Evolutionary conservation across 305 asterid genomes (phyloP), one percentile per base, ranked within the genome.

Genomic region (Fraxinus baroniana): DNA sequence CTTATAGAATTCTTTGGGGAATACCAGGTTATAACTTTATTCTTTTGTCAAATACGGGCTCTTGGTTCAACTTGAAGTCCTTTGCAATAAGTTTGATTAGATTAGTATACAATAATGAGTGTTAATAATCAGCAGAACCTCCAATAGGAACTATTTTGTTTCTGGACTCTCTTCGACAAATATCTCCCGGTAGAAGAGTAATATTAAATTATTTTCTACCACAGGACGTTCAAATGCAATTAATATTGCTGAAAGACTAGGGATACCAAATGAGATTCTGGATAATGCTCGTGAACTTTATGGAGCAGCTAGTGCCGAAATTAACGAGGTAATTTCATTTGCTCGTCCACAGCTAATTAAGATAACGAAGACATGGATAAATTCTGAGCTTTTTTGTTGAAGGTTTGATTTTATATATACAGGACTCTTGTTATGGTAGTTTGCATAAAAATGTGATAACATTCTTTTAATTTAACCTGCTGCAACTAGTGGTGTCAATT

Each of bases 181-280:
- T 35, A 77, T 79, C 73, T 77, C 81, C 62, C 52, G 73, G 79
- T 70, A 33, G 76, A 32, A 71, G 76, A 6, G 44, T 71, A 32
- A 79, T 64, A 28, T 60, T 57, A 32, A 26, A 78, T 82, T 79
- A n/a, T 76, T 68, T 86, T 70, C 80, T 20, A 82, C 26, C 85
- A 82, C 90, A 96, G 99, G 99, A 57, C 94, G 97, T 39, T 97
- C 99, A 84, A 97, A 97, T 91, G 99, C 99, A 80, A 97, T 97
- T 80, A 92, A 91, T 89, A 91, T 97, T 79, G 94, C 98, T 62
- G 97, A 93, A 92, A 95, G 97, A 89, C 94, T 97, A 60, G 97
- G 99, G 68, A 85, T 97, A 64, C 97, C 98, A 44, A 88, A 74
- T 83, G 91, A 84, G 79, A 91, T 97, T 83, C 87, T 94, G 91